phyloP scores from a whole-genome alignment of 495 filamentous ascomycete genomes.

The Schizothecium vesticola region DNA sequence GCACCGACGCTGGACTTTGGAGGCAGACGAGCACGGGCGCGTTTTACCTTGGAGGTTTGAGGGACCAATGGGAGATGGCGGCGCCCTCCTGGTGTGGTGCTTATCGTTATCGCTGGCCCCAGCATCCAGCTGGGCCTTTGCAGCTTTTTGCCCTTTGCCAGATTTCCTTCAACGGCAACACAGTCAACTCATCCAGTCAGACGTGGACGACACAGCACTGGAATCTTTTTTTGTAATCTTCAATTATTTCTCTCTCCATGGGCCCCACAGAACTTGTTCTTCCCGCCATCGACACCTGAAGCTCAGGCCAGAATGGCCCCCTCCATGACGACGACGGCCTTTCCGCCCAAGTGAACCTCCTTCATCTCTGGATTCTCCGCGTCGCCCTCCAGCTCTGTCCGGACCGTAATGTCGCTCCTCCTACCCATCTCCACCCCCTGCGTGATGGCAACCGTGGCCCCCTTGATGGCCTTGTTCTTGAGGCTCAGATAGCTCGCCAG shows the following conservation, averaged over 20 bases:
- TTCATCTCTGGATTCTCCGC: slow-evolving; percentile 35
- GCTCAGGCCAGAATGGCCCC: slow-evolving; percentile 28
- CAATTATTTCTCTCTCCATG: neutral
- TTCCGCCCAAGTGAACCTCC: slow-evolving; percentile 50
- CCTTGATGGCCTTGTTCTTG: slow-evolving; percentile 26
- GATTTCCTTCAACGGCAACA: neutral
- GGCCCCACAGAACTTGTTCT: too few relatives aligned
- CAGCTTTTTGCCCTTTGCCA: neutral
- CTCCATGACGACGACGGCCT: slow-evolving; percentile 54
- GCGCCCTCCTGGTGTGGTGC: neutral
- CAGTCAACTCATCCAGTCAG: neutral
- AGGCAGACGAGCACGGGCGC: slow-evolving; percentile 5
- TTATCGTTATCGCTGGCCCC: neutral
- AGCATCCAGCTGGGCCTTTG: neutral
- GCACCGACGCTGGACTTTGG: slow-evolving; percentile 1
- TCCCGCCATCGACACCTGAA: neutral
- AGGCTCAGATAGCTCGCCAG: slow-evolving; percentile 55
- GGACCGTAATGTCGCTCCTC: slow-evolving; percentile 50
- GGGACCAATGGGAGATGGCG: neutral
- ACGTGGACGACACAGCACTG: neutral
- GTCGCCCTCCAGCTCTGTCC: slow-evolving; percentile 38
- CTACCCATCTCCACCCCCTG: slow-evolving; percentile 80
- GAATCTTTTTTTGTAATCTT: neutral
- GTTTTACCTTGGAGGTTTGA: neutral
- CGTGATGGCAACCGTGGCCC: slow-evolving; percentile 47